Percentiles rank a stretch among this genome's conserved stretches.
These are phyloP conservation scores for Saccharum hybrid DNA, from an alignment of 202 grass and related monocot genomes.

Conservation along the genomic window DNA sequence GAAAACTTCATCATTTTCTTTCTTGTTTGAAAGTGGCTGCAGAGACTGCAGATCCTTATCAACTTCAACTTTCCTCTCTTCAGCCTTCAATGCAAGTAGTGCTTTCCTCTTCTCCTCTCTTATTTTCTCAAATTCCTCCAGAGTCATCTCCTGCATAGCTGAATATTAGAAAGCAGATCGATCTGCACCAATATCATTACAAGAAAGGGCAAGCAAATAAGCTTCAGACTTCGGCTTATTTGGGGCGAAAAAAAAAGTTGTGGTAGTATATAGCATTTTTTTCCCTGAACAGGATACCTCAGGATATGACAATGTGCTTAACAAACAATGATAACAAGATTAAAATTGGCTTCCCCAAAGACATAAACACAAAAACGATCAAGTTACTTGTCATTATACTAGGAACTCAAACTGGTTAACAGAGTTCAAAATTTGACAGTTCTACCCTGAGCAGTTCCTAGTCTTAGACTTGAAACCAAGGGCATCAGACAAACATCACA, in stretches of 20 bases:
- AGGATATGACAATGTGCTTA: neutral
- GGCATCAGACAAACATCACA: neutral
- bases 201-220: neutral
- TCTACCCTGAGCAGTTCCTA: neutral
- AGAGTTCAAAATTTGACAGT: neutral
- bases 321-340: neutral
- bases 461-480: neutral
- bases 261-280: neutral
- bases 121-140: conserved; percentile 86
- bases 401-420: neutral
- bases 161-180: conserved; percentile 29
- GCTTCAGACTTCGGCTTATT: neutral
- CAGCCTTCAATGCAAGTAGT: conserved; percentile 63
- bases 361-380: neutral
- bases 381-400: neutral
- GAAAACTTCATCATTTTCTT: conserved; percentile 71
- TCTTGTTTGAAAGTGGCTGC: conserved; percentile 78
- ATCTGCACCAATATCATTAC: neutral
- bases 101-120: conserved; percentile 83
- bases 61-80: conserved; percentile 88
- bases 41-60: conserved; percentile 88
- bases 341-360: neutral
- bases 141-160: conserved; percentile 76
- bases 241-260: neutral
- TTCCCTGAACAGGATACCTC: neutral